Conservation (phyloP, 352 stramenopile species). For the Globisporangium irregulare region DNA sequence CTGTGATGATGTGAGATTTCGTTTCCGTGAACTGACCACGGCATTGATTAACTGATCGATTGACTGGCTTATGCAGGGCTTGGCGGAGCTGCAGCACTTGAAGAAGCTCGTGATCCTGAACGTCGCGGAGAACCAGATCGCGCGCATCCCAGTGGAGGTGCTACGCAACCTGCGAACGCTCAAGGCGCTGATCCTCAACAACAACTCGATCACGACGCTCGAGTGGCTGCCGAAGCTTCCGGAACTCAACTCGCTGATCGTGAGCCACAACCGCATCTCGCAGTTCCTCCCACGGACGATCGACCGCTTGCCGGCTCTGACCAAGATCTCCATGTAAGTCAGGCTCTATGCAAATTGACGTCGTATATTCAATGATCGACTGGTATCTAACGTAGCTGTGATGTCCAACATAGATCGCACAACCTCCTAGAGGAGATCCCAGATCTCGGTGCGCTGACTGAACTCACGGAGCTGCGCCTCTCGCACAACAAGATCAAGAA, state of each 20-base stretch:
- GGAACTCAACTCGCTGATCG: slow-evolving; percentile 81
- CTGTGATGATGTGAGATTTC: background rate
- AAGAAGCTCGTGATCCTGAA: slow-evolving; percentile 85
- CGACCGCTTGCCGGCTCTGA: slow-evolving; percentile 66
- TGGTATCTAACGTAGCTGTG: background rate
- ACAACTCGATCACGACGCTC: slow-evolving; percentile 79
- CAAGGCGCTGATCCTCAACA: slow-evolving; percentile 84
- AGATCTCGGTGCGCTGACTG: slow-evolving; percentile 55
- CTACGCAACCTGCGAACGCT: slow-evolving; percentile 64
- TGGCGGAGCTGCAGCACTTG: slow-evolving; percentile 65
- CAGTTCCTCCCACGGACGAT: slow-evolving; percentile 58
- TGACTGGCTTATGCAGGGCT: slow-evolving; percentile 21
- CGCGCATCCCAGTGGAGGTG: slow-evolving; percentile 66
- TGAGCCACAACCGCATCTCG: slow-evolving; percentile 82
- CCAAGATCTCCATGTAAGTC: slow-evolving; percentile 83
- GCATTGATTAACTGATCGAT: background rate
- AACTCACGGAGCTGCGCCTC: slow-evolving; percentile 75
- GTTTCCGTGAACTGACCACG: background rate
- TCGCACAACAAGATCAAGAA: slow-evolving; percentile 80
- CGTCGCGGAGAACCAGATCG: slow-evolving; percentile 67
- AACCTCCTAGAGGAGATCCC: slow-evolving; percentile 76
- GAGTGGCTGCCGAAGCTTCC: slow-evolving; percentile 79
- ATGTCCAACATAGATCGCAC: slow-evolving; percentile 47
- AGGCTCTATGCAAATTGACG: background rate
- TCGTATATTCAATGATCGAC: background rate